A percentile compares a stretch with the other conserved stretches of the same genome.
Evolutionary conservation across 2,329 filamentous ascomycete genomes (phyloP).

Genomic region (Zasmidium angulare): DNA sequence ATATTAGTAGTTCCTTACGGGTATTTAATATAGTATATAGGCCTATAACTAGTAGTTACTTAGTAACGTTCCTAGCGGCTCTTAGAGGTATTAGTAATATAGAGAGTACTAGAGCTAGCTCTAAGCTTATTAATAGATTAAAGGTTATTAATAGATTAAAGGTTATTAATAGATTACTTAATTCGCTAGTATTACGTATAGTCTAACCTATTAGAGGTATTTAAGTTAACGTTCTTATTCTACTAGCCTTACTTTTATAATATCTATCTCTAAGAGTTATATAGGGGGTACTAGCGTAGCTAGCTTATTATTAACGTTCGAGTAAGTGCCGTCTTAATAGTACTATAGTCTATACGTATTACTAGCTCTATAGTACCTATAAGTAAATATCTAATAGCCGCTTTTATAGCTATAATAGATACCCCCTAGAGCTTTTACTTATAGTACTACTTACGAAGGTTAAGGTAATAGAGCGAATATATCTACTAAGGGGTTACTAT

Average conservation of each 20-base stretch:
- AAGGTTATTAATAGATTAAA: no score
- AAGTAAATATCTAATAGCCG: no score
- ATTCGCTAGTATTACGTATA: not conserved
- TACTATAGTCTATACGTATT: not conserved
- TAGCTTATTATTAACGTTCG: not conserved
- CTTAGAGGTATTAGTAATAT: not conserved
- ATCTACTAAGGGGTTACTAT: not conserved
- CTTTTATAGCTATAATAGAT: not conserved
- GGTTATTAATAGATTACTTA: not conserved
- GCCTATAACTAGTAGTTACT: not conserved
- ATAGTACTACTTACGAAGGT: not conserved
- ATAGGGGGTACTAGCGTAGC: not conserved
- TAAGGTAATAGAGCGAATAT: not conserved
- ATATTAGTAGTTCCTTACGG: not conserved
- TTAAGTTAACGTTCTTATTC: not conserved
- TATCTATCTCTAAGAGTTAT: not conserved
- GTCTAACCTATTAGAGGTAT: not conserved
- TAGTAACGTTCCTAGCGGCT: not conserved
- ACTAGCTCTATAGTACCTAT: not conserved
- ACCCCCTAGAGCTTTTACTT: not conserved
- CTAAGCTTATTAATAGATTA: no score
- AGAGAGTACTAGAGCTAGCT: not conserved
- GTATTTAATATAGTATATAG: not conserved
- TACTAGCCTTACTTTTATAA: not conserved
- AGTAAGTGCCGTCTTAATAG: not conserved